Conservation (phyloP, 768 basidiomycete genomes). For the Udeniomyces megalosporus region DNA sequence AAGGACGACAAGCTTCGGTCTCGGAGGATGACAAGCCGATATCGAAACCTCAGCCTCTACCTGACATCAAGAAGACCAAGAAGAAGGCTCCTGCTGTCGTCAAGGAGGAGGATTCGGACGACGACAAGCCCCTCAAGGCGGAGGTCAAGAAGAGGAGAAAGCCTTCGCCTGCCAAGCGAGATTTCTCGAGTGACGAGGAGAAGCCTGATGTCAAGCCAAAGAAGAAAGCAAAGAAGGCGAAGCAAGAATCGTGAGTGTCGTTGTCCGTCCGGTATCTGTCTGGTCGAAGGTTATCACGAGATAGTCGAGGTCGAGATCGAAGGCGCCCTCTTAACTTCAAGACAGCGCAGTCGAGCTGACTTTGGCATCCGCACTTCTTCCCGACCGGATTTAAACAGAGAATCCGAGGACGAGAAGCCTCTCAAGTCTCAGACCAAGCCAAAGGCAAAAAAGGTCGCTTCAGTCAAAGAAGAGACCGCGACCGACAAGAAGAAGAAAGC, state of each 20-base stretch:
- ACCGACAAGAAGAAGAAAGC: slow-evolving; percentile 25
- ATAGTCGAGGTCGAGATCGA: too few species aligned
- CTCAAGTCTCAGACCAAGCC: not conserved
- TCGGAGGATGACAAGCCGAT: slow-evolving; percentile 31
- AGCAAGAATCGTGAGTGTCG: slow-evolving; percentile 11
- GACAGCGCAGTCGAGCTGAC: too few species aligned
- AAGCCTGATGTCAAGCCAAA: slow-evolving; percentile 34
- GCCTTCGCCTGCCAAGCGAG: slow-evolving; percentile 16
- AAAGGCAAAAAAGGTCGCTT: slow-evolving; percentile 20
- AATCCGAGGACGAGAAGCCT: too few species aligned
- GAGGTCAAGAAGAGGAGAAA: slow-evolving; percentile 17
- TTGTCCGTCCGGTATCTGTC: too few species aligned
- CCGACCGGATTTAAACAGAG: too few species aligned
- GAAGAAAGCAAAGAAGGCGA: slow-evolving; percentile 35
- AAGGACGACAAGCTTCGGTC: slow-evolving; percentile 24
- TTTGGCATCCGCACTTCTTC: too few species aligned
- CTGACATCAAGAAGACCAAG: slow-evolving; percentile 30
- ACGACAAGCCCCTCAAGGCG: slow-evolving; percentile 7
- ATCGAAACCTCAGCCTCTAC: slow-evolving; percentile 19
- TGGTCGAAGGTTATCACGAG: not conserved
- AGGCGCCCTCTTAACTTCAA: too few species aligned
- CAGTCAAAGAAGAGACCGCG: not conserved
- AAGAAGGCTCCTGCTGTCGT: slow-evolving; percentile 23
- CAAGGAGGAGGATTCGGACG: slow-evolving; percentile 25
- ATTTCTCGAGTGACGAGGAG: slow-evolving; percentile 36